phyloP scores from a whole-genome alignment of 352 stramenopile genomes.

The Thalassiosira ordinaria region DNA sequence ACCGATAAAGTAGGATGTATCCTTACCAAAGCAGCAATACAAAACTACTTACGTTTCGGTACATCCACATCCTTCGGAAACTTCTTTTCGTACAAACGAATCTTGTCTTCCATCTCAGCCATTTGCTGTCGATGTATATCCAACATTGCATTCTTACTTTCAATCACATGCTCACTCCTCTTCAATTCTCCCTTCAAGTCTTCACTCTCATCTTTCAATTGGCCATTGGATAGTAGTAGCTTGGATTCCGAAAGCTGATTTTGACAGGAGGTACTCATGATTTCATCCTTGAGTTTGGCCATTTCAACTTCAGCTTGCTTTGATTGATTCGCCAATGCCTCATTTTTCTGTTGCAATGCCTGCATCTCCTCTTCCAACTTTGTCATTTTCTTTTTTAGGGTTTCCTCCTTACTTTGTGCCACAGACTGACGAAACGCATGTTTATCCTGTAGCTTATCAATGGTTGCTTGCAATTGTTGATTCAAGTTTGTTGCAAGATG shows the following conservation, averaged over 20 bases:
- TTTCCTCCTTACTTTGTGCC: conserved; percentile 5
- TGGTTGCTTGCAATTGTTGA: neutral
- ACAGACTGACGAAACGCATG: too few species aligned
- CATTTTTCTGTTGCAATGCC: conserved; percentile 15
- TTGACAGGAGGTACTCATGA: too few species aligned
- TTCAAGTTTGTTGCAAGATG: neutral
- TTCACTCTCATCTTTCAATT: conserved; percentile 6
- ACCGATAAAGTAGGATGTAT: too few species aligned
- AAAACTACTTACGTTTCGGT: conserved; percentile 19
- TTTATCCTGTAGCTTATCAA: neutral
- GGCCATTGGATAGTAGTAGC: too few species aligned
- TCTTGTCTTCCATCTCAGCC: conserved; percentile 20
- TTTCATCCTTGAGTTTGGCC: too few species aligned
- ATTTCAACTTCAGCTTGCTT: too few species aligned
- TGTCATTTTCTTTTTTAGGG: conserved; percentile 10
- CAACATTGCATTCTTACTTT: conserved; percentile 29
- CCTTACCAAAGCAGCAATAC: too few species aligned
- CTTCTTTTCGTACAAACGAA: conserved; percentile 33
- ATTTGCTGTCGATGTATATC: conserved; percentile 30
- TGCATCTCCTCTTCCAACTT: neutral
- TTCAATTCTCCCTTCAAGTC: conserved; percentile 7
- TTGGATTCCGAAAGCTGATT: too few species aligned
- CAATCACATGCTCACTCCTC: neutral
- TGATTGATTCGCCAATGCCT: too few species aligned
- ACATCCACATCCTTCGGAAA: conserved; percentile 45